These are phyloP conservation scores for Vitis labrusca DNA, from an alignment of 164 flowering plant genomes.

Conservation along the genomic window DNA sequence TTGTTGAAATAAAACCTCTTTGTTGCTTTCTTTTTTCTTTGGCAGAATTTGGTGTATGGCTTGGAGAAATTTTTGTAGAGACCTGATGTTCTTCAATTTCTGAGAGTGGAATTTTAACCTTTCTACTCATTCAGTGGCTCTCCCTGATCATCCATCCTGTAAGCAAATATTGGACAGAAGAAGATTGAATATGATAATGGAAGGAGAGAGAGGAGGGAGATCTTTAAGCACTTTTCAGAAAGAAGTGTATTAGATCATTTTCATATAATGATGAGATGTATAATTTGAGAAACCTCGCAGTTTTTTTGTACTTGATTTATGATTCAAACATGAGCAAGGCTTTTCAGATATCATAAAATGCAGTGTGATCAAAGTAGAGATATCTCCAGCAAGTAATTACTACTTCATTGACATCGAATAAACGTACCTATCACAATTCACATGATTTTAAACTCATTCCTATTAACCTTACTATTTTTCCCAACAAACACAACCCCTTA, in stretches of 20 bases:
- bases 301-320: not conserved
- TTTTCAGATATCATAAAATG: not conserved
- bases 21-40: not conserved
- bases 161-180: not conserved
- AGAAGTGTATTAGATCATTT: not conserved
- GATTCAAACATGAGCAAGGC: not conserved
- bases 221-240: not conserved
- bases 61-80: constrained; percentile 75
- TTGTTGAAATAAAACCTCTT: not conserved
- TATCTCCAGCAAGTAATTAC: too few relatives aligned
- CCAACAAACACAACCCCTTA: too few relatives aligned
- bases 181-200: not conserved
- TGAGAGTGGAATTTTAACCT: not conserved
- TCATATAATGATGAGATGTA: not conserved
- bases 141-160: not conserved
- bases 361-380: not conserved
- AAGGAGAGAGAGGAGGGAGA: not conserved
- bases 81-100: constrained; percentile 2
- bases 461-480: too few relatives aligned
- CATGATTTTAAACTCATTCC: too few relatives aligned
- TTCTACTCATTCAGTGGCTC: too few relatives aligned
- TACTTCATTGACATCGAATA: too few relatives aligned
- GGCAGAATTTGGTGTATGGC: constrained; percentile 82
- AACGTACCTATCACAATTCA: too few relatives aligned
- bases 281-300: not conserved